Evolutionary conservation across 345 rosid genomes (phyloP).

Genomic region (Camelina neglecta): DNA sequence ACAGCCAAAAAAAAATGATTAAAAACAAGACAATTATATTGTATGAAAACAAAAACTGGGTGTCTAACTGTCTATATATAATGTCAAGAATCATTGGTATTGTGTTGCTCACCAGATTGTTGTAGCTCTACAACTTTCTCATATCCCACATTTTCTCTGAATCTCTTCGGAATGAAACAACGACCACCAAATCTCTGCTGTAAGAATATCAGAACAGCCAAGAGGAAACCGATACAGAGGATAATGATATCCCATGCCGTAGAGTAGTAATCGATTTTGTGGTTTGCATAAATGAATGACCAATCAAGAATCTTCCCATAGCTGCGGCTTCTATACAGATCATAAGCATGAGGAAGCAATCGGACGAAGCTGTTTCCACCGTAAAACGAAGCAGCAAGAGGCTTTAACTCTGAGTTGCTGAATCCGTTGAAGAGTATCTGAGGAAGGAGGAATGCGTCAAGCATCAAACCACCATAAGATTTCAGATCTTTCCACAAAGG

Average conservation of each 20-base stretch:
- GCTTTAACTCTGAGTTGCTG: constrained; percentile 50
- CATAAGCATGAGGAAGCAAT: constrained; percentile 84
- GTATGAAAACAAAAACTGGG: constrained; percentile 21
- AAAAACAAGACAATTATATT: neutral
- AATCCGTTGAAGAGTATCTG: constrained; percentile 77
- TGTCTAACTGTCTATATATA: neutral
- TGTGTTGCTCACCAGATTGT: constrained; percentile 23
- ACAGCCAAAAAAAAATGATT: neutral
- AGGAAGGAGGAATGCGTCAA: constrained; percentile 81
- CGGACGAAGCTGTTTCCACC: constrained; percentile 66
- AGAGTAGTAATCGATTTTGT: constrained; percentile 74
- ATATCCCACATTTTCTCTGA: constrained; percentile 51
- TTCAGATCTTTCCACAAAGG: constrained; percentile 64
- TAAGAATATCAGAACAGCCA: constrained; percentile 60
- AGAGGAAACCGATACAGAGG: constrained; percentile 60
- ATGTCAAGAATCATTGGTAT: constrained; percentile 34
- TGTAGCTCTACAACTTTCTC: constrained; percentile 64
- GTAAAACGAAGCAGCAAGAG: constrained; percentile 65
- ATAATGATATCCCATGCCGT: constrained; percentile 84
- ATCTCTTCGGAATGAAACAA: constrained; percentile 63
- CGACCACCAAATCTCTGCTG: constrained; percentile 80
- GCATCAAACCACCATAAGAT: constrained; percentile 80
- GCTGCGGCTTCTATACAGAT: constrained; percentile 73
- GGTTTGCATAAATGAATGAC: constrained; percentile 82
- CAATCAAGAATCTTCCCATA: constrained; percentile 58